Conservation (phyloP, 345 rosid species). For the Bruguiera sexangula region DNA sequence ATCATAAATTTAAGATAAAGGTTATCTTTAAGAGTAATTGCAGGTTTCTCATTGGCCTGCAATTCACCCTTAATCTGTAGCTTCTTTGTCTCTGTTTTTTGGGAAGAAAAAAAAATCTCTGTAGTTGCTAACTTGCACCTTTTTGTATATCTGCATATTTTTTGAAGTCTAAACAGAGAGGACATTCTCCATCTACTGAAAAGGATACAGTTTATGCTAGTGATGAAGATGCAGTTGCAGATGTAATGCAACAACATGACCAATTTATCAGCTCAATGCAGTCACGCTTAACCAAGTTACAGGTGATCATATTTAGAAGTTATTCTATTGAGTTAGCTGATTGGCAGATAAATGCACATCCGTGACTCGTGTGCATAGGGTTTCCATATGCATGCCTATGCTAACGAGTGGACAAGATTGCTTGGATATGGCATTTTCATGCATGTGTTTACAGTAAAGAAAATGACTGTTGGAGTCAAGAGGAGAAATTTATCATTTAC, state of each 20-base stretch:
- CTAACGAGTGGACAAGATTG: background rate
- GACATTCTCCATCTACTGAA: slow-evolving; percentile 44
- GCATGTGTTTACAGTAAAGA: background rate
- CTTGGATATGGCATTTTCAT: no score
- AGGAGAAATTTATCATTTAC: no score
- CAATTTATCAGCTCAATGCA: slow-evolving; percentile 90
- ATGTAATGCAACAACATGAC: slow-evolving; percentile 70
- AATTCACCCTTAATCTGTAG: no score
- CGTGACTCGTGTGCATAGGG: background rate
- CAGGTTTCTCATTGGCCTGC: no score
- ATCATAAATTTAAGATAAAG: no score
- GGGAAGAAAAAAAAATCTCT: background rate
- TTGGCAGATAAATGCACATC: background rate
- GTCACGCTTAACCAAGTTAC: slow-evolving; percentile 85
- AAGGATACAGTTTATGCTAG: slow-evolving; percentile 50
- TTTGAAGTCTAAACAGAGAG: slow-evolving; percentile 58
- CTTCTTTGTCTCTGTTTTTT: background rate
- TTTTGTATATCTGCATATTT: slow-evolving; percentile 2
- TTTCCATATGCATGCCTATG: background rate
- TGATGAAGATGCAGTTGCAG: slow-evolving; percentile 70
- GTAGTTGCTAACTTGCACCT: slow-evolving; percentile 13
- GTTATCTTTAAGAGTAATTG: no score
- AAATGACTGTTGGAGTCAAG: background rate
- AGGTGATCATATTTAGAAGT: slow-evolving; percentile 45
- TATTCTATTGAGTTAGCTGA: slow-evolving; percentile 7